A percentile compares a stretch with the other conserved stretches of the same genome.
These are phyloP conservation scores for Microdochium paspali DNA, from an alignment of 2,329 filamentous ascomycete species.

Conservation along the genomic window DNA sequence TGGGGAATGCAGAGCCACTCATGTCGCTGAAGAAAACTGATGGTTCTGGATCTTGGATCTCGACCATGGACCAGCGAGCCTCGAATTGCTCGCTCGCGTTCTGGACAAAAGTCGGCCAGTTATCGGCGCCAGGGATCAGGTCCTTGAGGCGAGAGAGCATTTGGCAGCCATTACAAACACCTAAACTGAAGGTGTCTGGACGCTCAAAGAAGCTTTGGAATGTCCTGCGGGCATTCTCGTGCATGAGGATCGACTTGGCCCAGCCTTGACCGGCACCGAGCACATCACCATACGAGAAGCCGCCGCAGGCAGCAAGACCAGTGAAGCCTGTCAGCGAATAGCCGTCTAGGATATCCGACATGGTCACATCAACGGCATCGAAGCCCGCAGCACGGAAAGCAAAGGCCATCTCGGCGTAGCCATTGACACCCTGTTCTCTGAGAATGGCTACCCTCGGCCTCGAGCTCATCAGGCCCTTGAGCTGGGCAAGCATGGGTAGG, in stretches of 20 bases:
- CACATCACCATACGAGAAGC: slow-evolving; percentile 80
- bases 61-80: slow-evolving; percentile 77
- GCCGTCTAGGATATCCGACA: slow-evolving; percentile 81
- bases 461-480: slow-evolving; percentile 30
- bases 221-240: slow-evolving; percentile 64
- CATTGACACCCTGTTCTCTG: slow-evolving; percentile 91
- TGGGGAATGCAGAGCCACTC: slow-evolving; percentile 71
- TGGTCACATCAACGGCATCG: slow-evolving; percentile 86
- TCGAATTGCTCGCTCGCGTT: slow-evolving; percentile 88
- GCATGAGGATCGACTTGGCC: slow-evolving; percentile 87
- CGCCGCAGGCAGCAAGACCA: slow-evolving; percentile 88
- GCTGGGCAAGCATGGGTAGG: slow-evolving; percentile 55
- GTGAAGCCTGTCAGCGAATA: slow-evolving; percentile 75
- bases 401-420: slow-evolving; percentile 95
- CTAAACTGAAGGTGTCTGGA: slow-evolving; percentile 82
- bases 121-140: slow-evolving; percentile 73
- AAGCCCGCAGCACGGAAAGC: slow-evolving; percentile 89
- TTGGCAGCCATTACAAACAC: slow-evolving; percentile 96
- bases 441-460: slow-evolving; percentile 66
- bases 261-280: slow-evolving; percentile 94
- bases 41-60: slow-evolving; percentile 57
- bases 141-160: slow-evolving; percentile 79
- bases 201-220: slow-evolving; percentile 82
- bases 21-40: slow-evolving; percentile 90
- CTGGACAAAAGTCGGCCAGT: slow-evolving; percentile 77